Percentiles rank a stretch among this genome's conserved stretches.
phyloP scores from a whole-genome alignment of 2,329 filamentous ascomycete genomes.

The Falciphora oryzae region DNA sequence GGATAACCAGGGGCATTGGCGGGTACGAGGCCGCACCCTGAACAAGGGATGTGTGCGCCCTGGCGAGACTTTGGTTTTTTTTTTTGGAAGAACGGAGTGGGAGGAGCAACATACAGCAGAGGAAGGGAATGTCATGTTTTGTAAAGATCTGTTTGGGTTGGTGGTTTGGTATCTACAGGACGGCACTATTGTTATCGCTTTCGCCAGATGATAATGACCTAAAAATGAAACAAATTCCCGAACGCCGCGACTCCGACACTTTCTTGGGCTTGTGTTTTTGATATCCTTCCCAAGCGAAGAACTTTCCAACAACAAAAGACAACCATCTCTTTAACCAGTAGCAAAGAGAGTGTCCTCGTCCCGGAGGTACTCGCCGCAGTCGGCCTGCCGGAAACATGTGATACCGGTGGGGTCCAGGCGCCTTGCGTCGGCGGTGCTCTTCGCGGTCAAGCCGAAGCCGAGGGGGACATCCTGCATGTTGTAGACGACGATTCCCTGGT shows the following conservation, averaged over 20 bases:
- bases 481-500: slow-evolving; percentile 85
- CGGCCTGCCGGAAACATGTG: slow-evolving; percentile 83
- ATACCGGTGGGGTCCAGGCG: slow-evolving; percentile 86
- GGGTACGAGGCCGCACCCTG: slow-evolving; percentile 17
- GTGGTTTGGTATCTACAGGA: slow-evolving; percentile 1
- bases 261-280: not conserved
- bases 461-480: slow-evolving; percentile 90
- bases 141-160: not conserved
- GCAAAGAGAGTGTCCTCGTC: slow-evolving; percentile 67
- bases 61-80: not conserved
- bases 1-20: slow-evolving; percentile 17
- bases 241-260: slow-evolving; percentile 7
- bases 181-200: not conserved
- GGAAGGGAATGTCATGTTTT: not conserved
- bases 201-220: not conserved
- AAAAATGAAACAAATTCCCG: not conserved
- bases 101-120: not conserved
- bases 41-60: not conserved
- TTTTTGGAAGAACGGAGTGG: not conserved
- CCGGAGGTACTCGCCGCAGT: slow-evolving; percentile 90
- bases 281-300: not conserved
- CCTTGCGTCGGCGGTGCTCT: slow-evolving; percentile 76
- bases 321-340: slow-evolving; percentile 33
- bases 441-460: slow-evolving; percentile 88
- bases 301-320: not conserved